These are phyloP conservation scores for Suillus fuscotomentosus DNA, from an alignment of 768 basidiomycete genomes.

Conservation along the genomic window DNA sequence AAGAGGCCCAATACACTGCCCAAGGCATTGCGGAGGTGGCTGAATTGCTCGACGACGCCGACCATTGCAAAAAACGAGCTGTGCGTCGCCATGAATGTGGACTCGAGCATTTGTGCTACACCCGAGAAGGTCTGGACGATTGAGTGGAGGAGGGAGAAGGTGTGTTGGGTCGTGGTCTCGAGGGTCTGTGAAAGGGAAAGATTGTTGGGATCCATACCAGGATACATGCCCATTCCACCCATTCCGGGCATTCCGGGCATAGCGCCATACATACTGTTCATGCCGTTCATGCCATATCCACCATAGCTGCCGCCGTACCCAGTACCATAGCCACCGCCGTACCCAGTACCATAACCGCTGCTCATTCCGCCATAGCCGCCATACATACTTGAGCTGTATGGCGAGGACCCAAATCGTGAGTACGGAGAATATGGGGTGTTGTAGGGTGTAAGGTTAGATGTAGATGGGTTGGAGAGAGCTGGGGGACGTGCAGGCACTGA, in stretches of 20 bases:
- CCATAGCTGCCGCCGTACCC: constrained; percentile 42
- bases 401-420: constrained; percentile 32
- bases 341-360: constrained; percentile 27
- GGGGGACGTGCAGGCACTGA: constrained; percentile 65
- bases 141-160: constrained; percentile 90
- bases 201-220: constrained; percentile 47
- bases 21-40: constrained; percentile 85
- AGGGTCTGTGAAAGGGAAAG: constrained; percentile 83
- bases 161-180: constrained; percentile 86
- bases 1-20: constrained; percentile 94
- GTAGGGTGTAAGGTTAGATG: constrained; percentile 33
- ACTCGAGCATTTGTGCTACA: constrained; percentile 96
- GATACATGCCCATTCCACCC: constrained; percentile 38
- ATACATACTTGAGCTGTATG: constrained; percentile 29
- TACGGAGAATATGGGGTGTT: constrained; percentile 47
- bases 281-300: constrained; percentile 51
- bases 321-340: constrained; percentile 30
- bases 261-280: constrained; percentile 46
- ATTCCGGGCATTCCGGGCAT: constrained; percentile 32
- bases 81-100: constrained; percentile 96
- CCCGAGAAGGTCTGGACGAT: constrained; percentile 95
- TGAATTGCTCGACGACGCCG: constrained; percentile 93
- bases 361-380: constrained; percentile 44
- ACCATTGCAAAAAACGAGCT: constrained; percentile 96
- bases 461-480: constrained; percentile 40